These are phyloP conservation scores for Verticillium zaregamsianum DNA, from an alignment of 2,329 filamentous ascomycete species.

Conservation along the genomic window DNA sequence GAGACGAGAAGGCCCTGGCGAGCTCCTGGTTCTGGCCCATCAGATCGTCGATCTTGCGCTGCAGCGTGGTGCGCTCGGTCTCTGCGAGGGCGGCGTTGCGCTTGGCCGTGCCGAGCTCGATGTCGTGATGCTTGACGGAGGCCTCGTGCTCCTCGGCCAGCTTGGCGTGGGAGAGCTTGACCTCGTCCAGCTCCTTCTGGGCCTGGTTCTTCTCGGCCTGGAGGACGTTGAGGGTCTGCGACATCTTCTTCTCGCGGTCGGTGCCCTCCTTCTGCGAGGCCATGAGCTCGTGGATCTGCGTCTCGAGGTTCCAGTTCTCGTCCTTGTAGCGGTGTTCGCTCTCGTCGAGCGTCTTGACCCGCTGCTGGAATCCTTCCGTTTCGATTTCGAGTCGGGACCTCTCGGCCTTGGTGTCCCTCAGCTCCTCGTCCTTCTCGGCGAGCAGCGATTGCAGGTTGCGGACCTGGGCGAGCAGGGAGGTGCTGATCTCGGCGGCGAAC, in stretches of 20 bases:
- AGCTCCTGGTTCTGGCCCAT: conserved; percentile 87
- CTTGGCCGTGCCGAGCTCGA: conserved; percentile 79
- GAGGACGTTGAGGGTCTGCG: conserved; percentile 63
- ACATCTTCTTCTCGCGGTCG: conserved; percentile 80
- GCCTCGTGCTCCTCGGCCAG: conserved; percentile 76
- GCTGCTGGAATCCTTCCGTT: conserved; percentile 71
- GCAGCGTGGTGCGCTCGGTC: conserved; percentile 70
- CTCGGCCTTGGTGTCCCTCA: conserved; percentile 71
- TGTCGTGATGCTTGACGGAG: conserved; percentile 77
- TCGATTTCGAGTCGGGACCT: conserved; percentile 80
- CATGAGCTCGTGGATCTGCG: conserved; percentile 79
- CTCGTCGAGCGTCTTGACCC: conserved; percentile 80
- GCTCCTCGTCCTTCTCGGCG: conserved; percentile 79
- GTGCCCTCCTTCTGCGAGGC: conserved; percentile 69
- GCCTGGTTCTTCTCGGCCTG: conserved; percentile 71
- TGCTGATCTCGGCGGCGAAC: conserved; percentile 97
- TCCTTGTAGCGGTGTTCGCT: conserved; percentile 96
- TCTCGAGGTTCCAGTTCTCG: conserved; percentile 97
- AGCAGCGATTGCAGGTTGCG: conserved; percentile 83
- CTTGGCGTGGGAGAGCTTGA: conserved; percentile 75
- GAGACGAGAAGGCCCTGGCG: conserved; percentile 74
- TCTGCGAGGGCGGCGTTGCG: conserved; percentile 76
- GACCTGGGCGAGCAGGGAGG: conserved; percentile 88
- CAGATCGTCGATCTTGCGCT: conserved; percentile 84
- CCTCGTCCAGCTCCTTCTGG: conserved; percentile 87